phyloP scores from a whole-genome alignment of 345 rosid species.

The Rubroshorea leprosula region DNA sequence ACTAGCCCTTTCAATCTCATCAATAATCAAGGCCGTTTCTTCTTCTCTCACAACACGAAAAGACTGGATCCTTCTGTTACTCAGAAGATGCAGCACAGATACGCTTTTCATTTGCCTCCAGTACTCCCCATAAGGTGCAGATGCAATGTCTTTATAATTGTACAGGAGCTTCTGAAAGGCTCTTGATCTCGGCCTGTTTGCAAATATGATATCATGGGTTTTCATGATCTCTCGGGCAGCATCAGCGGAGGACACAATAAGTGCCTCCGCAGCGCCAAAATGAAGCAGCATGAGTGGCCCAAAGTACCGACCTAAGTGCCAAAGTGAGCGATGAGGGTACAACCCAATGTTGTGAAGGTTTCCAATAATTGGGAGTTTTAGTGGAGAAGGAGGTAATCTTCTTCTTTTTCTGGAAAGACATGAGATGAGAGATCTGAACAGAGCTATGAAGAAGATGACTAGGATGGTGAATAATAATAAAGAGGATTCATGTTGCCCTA shows the following conservation, averaged over 20 bases:
- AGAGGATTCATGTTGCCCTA: background rate
- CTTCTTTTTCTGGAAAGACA: background rate
- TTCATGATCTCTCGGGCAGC: conserved; percentile 41
- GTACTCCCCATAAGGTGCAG: conserved; percentile 57
- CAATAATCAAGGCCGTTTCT: conserved; percentile 27
- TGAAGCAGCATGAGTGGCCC: conserved; percentile 64
- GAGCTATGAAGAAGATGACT: background rate
- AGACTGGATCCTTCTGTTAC: conserved; percentile 40
- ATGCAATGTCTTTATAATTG: conserved; percentile 27
- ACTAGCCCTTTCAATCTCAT: conserved; percentile 21
- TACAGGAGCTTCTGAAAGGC: conserved; percentile 25
- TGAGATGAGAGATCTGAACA: background rate
- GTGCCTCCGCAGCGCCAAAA: conserved; percentile 36
- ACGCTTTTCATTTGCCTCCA: conserved; percentile 64
- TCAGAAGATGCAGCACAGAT: conserved; percentile 42
- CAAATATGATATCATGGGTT: conserved; percentile 48
- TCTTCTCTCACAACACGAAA: conserved; percentile 36
- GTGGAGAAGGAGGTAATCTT: conserved; percentile 41
- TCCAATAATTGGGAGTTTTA: conserved; percentile 48
- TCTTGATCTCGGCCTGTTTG: conserved; percentile 33
- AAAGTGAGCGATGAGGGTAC: conserved; percentile 43
- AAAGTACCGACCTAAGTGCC: conserved; percentile 26
- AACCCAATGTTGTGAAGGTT: conserved; percentile 51
- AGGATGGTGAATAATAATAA: background rate
- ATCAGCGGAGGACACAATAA: conserved; percentile 51